phyloP scores from a whole-genome alignment of 2,329 filamentous ascomycete species.

The Talaromyces marneffei region DNA sequence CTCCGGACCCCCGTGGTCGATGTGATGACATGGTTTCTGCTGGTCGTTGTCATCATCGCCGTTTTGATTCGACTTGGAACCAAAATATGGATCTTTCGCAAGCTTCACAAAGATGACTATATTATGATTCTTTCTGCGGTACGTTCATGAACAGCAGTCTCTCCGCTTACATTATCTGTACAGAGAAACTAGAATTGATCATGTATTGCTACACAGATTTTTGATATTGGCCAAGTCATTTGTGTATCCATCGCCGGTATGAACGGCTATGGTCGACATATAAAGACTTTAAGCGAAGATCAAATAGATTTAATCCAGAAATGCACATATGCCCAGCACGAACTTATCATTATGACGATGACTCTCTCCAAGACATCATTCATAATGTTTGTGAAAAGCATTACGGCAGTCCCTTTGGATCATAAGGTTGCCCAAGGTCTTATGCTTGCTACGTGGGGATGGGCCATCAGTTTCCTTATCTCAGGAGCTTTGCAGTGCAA shows the following conservation, averaged over 20 bases:
- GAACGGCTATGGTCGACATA: conserved; percentile 22
- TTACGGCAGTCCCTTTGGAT: conserved; percentile 20
- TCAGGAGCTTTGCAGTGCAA: conserved; percentile 20
- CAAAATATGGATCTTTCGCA: conserved; percentile 23
- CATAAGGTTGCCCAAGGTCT: conserved; percentile 17
- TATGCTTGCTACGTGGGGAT: conserved; percentile 15
- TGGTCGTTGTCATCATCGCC: conserved; percentile 22
- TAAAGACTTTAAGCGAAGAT: conserved; percentile 8
- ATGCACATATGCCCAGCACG: conserved; percentile 21
- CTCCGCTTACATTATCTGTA: not conserved
- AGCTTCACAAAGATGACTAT: conserved; percentile 21
- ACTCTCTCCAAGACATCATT: conserved; percentile 23
- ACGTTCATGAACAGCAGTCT: not conserved
- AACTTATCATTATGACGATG: conserved; percentile 22
- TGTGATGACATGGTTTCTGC: conserved; percentile 24
- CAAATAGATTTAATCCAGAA: conserved; percentile 19
- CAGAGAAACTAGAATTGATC: not conserved
- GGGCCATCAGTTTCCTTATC: conserved; percentile 17
- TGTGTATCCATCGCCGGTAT: conserved; percentile 20
- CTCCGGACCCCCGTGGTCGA: conserved; percentile 19
- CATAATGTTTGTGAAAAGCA: conserved; percentile 21
- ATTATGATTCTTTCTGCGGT: conserved; percentile 21
- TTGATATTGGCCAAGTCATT: conserved; percentile 20
- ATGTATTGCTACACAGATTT: not conserved
- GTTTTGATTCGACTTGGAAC: conserved; percentile 22